Conservation (phyloP, 371 early-diverging fungal species). For the Mortierella sp. region DNA sequence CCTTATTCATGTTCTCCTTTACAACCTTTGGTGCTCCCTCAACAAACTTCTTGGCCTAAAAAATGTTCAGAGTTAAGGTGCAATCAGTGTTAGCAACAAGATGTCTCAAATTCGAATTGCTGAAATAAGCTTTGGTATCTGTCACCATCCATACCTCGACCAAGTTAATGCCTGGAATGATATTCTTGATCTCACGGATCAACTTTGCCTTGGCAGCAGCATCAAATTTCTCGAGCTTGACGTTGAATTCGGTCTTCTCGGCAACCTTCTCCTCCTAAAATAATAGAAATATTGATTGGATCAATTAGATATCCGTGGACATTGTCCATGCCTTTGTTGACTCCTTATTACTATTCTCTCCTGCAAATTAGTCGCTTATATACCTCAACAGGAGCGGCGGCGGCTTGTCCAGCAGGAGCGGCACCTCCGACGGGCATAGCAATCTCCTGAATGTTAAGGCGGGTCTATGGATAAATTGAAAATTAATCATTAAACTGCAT, state of each 20-base stretch:
- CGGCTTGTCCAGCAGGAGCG: conserved; percentile 66
- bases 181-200: conserved; percentile 96
- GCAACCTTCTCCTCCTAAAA: conserved; percentile 81
- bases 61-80: not conserved
- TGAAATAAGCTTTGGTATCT: too few species aligned
- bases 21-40: conserved; percentile 97
- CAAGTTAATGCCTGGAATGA: conserved; percentile 92
- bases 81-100: too few species aligned
- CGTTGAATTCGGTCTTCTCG: conserved; percentile 94
- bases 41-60: conserved; percentile 97
- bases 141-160: conserved; percentile 79
- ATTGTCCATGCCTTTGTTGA: too few species aligned
- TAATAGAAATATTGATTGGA: not conserved
- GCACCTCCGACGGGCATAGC: conserved; percentile 85
- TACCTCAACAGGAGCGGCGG: conserved; percentile 69
- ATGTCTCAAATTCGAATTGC: too few species aligned
- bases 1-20: conserved; percentile 92
- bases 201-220: conserved; percentile 97
- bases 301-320: not conserved
- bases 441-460: conserved; percentile 93
- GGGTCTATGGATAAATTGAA: conserved; percentile 63
- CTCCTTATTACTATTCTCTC: too few species aligned
- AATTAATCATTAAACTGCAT: too few species aligned
- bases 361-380: not conserved
- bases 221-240: conserved; percentile 97